A percentile compares a stretch with the other conserved stretches of the same genome.
phyloP scores from a whole-genome alignment of 2,329 filamentous ascomycete species.

The Diaporthe nobilis region DNA sequence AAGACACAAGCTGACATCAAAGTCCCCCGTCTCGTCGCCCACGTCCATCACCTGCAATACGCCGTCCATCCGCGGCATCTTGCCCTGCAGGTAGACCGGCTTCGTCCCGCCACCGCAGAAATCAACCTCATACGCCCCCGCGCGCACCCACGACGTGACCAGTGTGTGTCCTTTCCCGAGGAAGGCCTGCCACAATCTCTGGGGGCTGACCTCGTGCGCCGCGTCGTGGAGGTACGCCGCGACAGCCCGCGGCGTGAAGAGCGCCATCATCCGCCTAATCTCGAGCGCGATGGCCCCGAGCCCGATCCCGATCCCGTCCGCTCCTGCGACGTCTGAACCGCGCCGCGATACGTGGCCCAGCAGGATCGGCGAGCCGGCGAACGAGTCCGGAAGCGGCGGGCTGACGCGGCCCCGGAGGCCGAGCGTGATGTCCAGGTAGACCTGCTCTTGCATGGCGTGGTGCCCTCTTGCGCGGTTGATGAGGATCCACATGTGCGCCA shows the following conservation, averaged over 20 bases:
- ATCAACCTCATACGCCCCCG: slow-evolving; percentile 56
- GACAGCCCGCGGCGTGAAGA: slow-evolving; percentile 55
- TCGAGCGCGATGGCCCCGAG: slow-evolving; percentile 47
- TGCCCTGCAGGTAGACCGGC: slow-evolving; percentile 56
- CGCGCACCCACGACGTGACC: slow-evolving; percentile 60
- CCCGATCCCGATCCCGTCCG: background rate
- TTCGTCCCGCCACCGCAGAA: slow-evolving; percentile 49
- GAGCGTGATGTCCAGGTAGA: slow-evolving; percentile 58
- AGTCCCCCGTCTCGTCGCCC: slow-evolving; percentile 48
- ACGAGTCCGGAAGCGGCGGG: slow-evolving; percentile 56
- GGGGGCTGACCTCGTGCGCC: slow-evolving; percentile 59
- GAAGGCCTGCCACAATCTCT: slow-evolving; percentile 64
- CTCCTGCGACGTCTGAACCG: background rate
- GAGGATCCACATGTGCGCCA: slow-evolving; percentile 62
- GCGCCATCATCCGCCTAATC: slow-evolving; percentile 54
- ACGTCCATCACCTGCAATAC: slow-evolving; percentile 58
- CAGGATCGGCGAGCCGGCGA: slow-evolving; percentile 61
- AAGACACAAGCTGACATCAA: slow-evolving; percentile 54
- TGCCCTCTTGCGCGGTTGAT: slow-evolving; percentile 58
- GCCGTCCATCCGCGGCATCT: slow-evolving; percentile 60
- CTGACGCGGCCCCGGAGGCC: slow-evolving; percentile 56
- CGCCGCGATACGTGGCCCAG: slow-evolving; percentile 52
- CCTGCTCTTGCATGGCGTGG: slow-evolving; percentile 45
- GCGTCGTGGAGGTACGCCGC: slow-evolving; percentile 58
- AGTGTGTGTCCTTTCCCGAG: slow-evolving; percentile 57